Base-by-base conservation (phyloP, 192 early-diverging fungal genomes). In the Thoreauomyces humboldtii region DNA sequence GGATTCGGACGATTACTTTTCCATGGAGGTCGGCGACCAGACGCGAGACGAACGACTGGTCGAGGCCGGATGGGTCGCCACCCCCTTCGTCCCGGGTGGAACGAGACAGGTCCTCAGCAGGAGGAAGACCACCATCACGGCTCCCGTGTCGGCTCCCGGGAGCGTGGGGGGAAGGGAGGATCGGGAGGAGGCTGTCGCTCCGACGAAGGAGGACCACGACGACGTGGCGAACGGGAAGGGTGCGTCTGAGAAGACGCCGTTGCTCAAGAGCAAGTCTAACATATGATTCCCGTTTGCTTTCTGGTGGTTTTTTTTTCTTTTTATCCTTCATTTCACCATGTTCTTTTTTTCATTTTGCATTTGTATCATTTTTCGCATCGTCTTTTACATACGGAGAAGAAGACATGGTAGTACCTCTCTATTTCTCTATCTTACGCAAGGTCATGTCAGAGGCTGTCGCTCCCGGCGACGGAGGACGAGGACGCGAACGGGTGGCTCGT, bases 61-160 rank as follows among this genome's bases (percentile, higher is more conserved):
- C 7, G 64, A 66, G 11, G 64, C 64, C 14, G 64, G 64, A 15
- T 66, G 64, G 64, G 41, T 43, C 4, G 43, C 45, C 5, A 45
- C 42, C 38, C 64, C 64, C 1, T 15, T 66, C 15, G 35, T 45
- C 38, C 64, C 64, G 19, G 64, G 31, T 31, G 54, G 57, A 14
- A 31, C 36, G 24, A 47, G 53, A 24, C 28, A 31, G 11, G 64
- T 66, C 4, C 37, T 66, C 19, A 27, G 29, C 15, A 22, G 61
- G 11, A 56, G 35, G 32, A 50, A 57, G 35, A 35, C 34, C 17
- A 41, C 38, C 17, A 17, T 17, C 11, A 12, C 38, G 9, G 38
- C 38, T 9, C 38, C 38, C 11, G 17, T 9, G 11, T 41, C 38
- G 38, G 17, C 17, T 12, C 11, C 38, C 11, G 38, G 38, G 38